A percentile compares a stretch with the other conserved stretches of the same genome.
phyloP scores from a whole-genome alignment of 306 rosid genomes.

The Vigna angularis region DNA sequence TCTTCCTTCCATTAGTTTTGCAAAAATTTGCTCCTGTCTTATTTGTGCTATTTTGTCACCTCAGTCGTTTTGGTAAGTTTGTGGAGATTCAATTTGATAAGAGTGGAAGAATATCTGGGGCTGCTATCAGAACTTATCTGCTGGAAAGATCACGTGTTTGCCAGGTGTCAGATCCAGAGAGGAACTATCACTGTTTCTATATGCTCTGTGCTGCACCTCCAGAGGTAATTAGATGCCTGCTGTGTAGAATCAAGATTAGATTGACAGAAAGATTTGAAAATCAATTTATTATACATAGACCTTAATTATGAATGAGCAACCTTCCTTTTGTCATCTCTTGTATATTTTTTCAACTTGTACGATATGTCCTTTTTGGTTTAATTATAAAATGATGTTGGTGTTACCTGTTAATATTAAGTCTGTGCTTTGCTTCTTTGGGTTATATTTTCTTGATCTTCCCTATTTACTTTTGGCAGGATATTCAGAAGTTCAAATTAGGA shows the following conservation, averaged over 20 bases:
- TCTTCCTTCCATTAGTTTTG: slow-evolving; percentile 9
- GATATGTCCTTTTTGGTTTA: slow-evolving; percentile 26
- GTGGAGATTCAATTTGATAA: slow-evolving; percentile 99
- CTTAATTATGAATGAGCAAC: slow-evolving; percentile 37
- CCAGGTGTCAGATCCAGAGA: slow-evolving; percentile 96
- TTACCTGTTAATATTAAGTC: slow-evolving; percentile 5
- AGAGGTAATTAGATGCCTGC: slow-evolving; percentile 67
- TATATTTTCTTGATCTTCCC: slow-evolving; percentile 34
- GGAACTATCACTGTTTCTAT: slow-evolving; percentile 99
- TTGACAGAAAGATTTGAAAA: slow-evolving; percentile 39
- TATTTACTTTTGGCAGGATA: slow-evolving; percentile 62
- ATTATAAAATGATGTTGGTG: slow-evolving; percentile 21
- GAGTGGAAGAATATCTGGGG: slow-evolving; percentile 96
- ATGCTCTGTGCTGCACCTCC: slow-evolving; percentile 98
- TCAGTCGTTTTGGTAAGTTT: slow-evolving; percentile 99
- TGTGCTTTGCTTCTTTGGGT: slow-evolving; percentile 33
- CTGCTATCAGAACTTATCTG: slow-evolving; percentile 97
- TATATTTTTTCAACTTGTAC: slow-evolving; percentile 34
- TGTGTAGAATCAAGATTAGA: slow-evolving; percentile 28
- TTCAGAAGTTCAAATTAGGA: slow-evolving; percentile 85
- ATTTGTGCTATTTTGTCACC: slow-evolving; percentile 34
- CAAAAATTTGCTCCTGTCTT: slow-evolving; percentile 41
- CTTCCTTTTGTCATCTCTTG: slow-evolving; percentile 6
- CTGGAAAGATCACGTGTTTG: slow-evolving; percentile 99
- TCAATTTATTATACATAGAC: slow-evolving; percentile 26